Percentiles rank a stretch among this genome's conserved stretches.
Conservation (phyloP, 2,329 filamentous ascomycete genomes). For the Apiospora kogelbergensis region DNA sequence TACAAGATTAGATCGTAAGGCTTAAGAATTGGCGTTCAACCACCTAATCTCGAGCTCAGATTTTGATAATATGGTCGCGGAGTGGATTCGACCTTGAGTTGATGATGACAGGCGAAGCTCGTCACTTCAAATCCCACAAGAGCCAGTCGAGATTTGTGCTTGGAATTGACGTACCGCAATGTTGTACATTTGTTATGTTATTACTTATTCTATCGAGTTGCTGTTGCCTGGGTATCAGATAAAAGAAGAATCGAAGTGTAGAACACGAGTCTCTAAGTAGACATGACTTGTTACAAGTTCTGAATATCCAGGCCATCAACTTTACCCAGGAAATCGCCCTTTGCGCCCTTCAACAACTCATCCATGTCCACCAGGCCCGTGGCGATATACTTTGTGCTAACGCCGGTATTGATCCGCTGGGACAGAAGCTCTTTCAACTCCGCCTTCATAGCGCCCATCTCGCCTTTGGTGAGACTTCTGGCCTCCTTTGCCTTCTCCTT, state of each 20-base stretch:
- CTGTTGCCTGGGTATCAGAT: background rate
- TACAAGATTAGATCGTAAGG: too few relatives aligned
- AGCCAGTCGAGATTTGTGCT: background rate
- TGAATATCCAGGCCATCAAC: constrained; percentile 43
- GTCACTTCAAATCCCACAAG: background rate
- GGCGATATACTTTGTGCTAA: constrained; percentile 76
- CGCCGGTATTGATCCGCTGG: constrained; percentile 79
- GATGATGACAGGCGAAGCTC: background rate
- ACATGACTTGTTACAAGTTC: background rate
- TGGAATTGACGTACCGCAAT: background rate
- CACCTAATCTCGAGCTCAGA: too few relatives aligned
- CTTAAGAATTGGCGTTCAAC: too few relatives aligned
- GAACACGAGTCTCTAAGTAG: background rate
- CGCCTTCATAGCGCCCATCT: constrained; percentile 68
- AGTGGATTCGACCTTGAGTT: background rate
- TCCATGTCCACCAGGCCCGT: constrained; percentile 82
- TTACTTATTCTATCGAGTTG: background rate
- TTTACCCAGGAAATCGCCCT: constrained; percentile 65
- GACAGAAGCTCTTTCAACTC: constrained; percentile 71
- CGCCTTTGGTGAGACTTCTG: constrained; percentile 66
- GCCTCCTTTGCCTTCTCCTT: constrained; percentile 75
- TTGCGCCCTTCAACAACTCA: constrained; percentile 63
- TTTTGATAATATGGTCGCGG: too few relatives aligned
- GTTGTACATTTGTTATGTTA: background rate
- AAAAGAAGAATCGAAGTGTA: background rate